Evolutionary conservation across 2,329 filamentous ascomycete species (phyloP), one percentile per base, ranked within the genome.

Genomic region (Colletotrichum musicola): DNA sequence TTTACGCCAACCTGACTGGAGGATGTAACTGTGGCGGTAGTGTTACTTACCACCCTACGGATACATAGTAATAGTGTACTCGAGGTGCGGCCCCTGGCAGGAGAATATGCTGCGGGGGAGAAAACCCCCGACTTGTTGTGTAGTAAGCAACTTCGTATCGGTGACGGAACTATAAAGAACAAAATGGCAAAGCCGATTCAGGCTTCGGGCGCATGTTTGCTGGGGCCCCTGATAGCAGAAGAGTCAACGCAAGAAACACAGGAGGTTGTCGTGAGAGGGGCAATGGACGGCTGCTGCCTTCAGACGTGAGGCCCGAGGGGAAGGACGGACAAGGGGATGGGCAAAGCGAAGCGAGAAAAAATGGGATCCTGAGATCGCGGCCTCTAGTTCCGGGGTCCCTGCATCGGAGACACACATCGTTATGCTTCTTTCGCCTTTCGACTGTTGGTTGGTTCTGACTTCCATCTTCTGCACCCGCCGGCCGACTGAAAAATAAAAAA

Each of bases 11-110:
- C 4, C 7, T 35, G 30, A 35, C n/a, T 47, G 25, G 38, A 58
- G 27, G 54, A 38, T 68, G 68, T 57, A 46, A 44, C 18, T 54
- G 62, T 67, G 51, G 62, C 58, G 62, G 51, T 40, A 57, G 57
- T 46, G n/a, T 65, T 40, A 38, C n/a, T 30, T 44, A 25, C 3
- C 22, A 25, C 3, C 22, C 22, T 25, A 4, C 20, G 20, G 20
- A 22, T 22, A 22, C 4, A 25, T 25, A 25, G 4, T 25, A 25
- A 4, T 25, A 25, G 22, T 4, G 4, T 25, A 25, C 22, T 25
- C 22, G 22, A 4, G 22, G 22, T 25, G 22, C 22, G 22, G 22
- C 22, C 30, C 30, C 30, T 35, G 30, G 3, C 30, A 7, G 22
- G 47, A 35, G 12, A 44, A 57, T 53, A 35, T 5, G 7, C 30